These are phyloP conservation scores for Aspergillus conjunctus DNA, from an alignment of 495 filamentous ascomycete species.

Conservation along the genomic window DNA sequence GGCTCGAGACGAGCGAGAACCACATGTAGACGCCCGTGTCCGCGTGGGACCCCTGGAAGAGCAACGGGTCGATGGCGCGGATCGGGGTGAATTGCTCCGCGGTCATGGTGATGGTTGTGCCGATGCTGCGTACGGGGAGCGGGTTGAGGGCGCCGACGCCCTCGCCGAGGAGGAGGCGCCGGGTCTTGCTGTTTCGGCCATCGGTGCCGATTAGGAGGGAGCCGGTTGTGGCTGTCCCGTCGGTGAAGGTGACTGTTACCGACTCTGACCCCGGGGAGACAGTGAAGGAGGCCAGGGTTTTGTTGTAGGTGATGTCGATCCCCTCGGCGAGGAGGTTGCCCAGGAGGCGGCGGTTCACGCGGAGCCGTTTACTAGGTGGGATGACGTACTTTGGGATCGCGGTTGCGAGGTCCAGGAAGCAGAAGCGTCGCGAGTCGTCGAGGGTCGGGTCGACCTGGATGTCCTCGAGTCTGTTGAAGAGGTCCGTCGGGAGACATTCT, in stretches of 20 bases:
- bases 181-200: not conserved
- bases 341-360: not conserved
- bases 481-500: not conserved
- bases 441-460: not conserved
- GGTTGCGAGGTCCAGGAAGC: not conserved
- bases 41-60: conserved; percentile 6
- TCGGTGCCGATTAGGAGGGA: not conserved
- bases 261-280: not conserved
- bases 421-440: not conserved
- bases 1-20: conserved; percentile 4
- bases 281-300: not conserved
- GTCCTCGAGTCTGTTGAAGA: not conserved
- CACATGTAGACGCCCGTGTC: conserved; percentile 1
- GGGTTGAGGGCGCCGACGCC: not conserved
- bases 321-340: not conserved
- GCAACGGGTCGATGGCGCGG: conserved; percentile 7
- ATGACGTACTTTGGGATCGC: not conserved
- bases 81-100: not conserved
- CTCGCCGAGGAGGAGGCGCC: not conserved
- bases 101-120: not conserved
- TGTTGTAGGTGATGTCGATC: not conserved
- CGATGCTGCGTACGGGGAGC: conserved; percentile 6
- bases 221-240: not conserved
- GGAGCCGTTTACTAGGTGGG: not conserved
- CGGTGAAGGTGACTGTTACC: not conserved